Evolutionary conservation across 495 filamentous ascomycete species (phyloP), one percentile per base, ranked within the genome.

Genomic region (Tetracladium marchalianum): DNA sequence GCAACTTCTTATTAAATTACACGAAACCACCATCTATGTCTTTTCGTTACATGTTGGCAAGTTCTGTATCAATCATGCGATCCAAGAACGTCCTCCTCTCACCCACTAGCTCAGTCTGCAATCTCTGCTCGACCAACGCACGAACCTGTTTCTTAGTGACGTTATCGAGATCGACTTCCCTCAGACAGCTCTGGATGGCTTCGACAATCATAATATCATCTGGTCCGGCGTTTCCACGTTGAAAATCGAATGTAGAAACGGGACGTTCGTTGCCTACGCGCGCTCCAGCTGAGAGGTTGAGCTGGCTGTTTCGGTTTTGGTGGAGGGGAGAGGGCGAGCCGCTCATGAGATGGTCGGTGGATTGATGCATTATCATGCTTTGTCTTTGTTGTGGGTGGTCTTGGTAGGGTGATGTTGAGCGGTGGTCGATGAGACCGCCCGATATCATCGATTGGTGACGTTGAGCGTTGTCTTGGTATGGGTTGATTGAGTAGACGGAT

Each of bases 61-160:
- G 69, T 66, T 96, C 90, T 43, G 77, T 76, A 65, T 98, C 92
- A 66, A 98, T 97, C 68, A 85, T 80, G 53, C 78, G 75, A 66
- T 96, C 90, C 63, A 96, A 69, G 69, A 92, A 95, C 18, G 73
- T 75, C 52, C 81, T 75, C 59, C 85, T 82, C 54, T 95, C 89
- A 15, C 85, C 90, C 2, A 73, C 68, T 47, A 96, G 68, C 51
- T 93, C 84, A 10, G 85, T 90, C 67, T 95, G 88, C 41, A 98
- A 66, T 56, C 88, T 74, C 64, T 94, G 87, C 68, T 98, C 92
- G 19, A 94, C 88, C 40, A 96, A 72, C 11, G 84, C 89, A 41
- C 87, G 76, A 45, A 92, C 85, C 72, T 97, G 92, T 68, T 97
- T 98, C 79, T 98, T 98, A 13, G 92, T 98, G 31, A 98, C 87